phyloP scores from a whole-genome alignment of 1,284 basidiomycete genomes.

The Heimioporus punctisporus region DNA sequence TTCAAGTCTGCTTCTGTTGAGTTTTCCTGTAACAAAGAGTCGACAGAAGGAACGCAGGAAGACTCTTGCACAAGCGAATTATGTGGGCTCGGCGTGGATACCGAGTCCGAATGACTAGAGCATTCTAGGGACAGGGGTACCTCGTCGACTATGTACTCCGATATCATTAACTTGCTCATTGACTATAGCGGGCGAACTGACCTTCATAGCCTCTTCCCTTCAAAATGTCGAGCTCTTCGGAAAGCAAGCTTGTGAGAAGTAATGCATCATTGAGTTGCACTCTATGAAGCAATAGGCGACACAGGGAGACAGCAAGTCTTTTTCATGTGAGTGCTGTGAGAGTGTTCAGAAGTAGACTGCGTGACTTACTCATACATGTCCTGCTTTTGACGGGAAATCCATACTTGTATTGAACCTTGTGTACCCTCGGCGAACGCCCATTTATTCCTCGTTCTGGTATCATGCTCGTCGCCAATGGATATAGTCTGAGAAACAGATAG shows the following conservation, averaged over 20 bases:
- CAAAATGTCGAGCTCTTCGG: conserved; percentile 82
- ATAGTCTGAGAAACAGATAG: not conserved
- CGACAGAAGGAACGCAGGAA: not conserved
- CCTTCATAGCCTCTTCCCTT: conserved; percentile 70
- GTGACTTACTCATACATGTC: not conserved
- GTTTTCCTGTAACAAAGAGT: not conserved
- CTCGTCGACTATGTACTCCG: not conserved
- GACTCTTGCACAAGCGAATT: not conserved
- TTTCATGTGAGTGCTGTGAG: not conserved
- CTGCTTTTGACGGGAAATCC: not conserved
- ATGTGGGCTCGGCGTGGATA: not conserved
- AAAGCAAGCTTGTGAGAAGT: conserved; percentile 88
- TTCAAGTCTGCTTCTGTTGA: too few species aligned
- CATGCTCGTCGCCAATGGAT: not conserved
- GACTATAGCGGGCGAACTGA: not conserved
- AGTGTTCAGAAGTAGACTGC: too few species aligned
- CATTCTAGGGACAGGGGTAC: not conserved
- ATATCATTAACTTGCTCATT: not conserved
- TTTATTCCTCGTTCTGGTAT: not conserved
- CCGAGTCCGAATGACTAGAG: not conserved
- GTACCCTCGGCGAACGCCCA: not conserved
- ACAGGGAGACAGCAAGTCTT: not conserved
- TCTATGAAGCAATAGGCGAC: conserved; percentile 13
- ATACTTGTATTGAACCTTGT: not conserved
- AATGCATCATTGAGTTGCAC: conserved; percentile 80